Base-by-base conservation (phyloP, 257 asterid species). In the Gentiana straminea region DNA sequence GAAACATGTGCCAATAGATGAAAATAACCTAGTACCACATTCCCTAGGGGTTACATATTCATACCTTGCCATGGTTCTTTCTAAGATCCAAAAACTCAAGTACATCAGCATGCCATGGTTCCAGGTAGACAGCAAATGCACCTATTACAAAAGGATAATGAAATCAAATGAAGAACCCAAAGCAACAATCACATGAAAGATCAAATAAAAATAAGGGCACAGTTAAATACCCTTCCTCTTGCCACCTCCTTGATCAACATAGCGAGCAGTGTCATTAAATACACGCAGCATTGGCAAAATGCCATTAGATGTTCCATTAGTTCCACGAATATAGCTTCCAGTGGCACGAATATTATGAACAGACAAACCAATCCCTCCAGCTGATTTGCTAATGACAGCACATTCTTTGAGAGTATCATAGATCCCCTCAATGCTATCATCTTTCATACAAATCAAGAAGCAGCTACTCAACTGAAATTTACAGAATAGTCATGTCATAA, bases 171-270 rank as follows among this genome's bases (percentile, higher is more conserved):
- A 39, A 33, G 61, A 37, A 24, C 24, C 24, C 24, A 24, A 4
- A 10, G 34, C 50, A 12, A 59, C 52, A 13, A 13, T n/a, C 46
- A 56, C 12, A 57, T 33, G 59, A 43, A 35, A 24, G 24, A 24
- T 15, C 49, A 39, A 38, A 49, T 38, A 60, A 36, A 33, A 32
- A 13, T 56, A 32, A 32, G 8, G 46, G 46, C 9, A 41, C 5
- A 33, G 49, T 37, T 24, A 49, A 73, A 33, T 39, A 88, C 99
- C 98, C 70, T 92, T 92, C 70, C 99, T 81, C 76, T 87, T 92
- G 79, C 99, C 99, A 65, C 97, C 95, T 3, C 99, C 99, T 64
- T 88, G 95, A 60, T 88, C 99, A 62, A 92, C 97, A 73, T 88
- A 85, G 11, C 97, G 82, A 67, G 97, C 97, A 24, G 24, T 24